Evolutionary conservation across 208 protist genomes (phyloP).

Genomic region (Wallacemonas sp.): DNA sequence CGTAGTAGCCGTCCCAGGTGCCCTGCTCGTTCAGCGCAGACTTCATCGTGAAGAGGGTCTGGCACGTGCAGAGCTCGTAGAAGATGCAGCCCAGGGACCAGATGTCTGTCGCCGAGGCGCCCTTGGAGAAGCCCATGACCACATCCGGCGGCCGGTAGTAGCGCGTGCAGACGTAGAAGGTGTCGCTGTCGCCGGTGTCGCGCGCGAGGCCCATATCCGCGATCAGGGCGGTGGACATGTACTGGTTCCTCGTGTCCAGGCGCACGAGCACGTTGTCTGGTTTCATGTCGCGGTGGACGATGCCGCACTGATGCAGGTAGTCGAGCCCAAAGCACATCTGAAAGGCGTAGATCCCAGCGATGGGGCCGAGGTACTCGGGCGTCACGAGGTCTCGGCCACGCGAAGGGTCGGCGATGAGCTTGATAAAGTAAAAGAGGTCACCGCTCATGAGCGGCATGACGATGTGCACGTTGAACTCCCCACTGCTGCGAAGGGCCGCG

Average conservation of each 20-base stretch:
- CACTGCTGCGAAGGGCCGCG: slow-evolving; percentile 22
- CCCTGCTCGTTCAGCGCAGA: slow-evolving; percentile 72
- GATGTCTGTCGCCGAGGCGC: slow-evolving; percentile 85
- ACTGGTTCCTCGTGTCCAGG: slow-evolving; percentile 55
- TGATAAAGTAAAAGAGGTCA: slow-evolving; percentile 79
- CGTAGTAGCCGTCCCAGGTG: slow-evolving; percentile 76
- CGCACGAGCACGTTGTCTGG: slow-evolving; percentile 96
- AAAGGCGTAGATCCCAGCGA: slow-evolving; percentile 79
- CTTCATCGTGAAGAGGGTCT: slow-evolving; percentile 92
- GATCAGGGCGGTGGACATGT: slow-evolving; percentile 71
- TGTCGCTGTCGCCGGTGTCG: slow-evolving; percentile 75
- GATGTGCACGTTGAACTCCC: slow-evolving; percentile 85
- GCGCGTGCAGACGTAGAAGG: slow-evolving; percentile 94
- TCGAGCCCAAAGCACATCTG: slow-evolving; percentile 90
- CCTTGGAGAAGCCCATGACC: slow-evolving; percentile 77
- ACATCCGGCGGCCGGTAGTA: slow-evolving; percentile 97
- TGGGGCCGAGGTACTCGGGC: slow-evolving; percentile 50
- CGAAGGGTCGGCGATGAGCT: slow-evolving; percentile 28
- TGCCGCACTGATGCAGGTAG: slow-evolving; percentile 86
- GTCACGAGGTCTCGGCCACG: slow-evolving; percentile 29
- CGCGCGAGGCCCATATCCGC: slow-evolving; percentile 91
- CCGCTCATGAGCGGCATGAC: slow-evolving; percentile 90
- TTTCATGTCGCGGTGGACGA: slow-evolving; percentile 97
- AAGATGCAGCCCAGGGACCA: slow-evolving; percentile 96
- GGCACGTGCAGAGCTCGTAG: slow-evolving; percentile 91